Conservation (phyloP, 331 rosid species). For the Erythrophleum ivorense region DNA sequence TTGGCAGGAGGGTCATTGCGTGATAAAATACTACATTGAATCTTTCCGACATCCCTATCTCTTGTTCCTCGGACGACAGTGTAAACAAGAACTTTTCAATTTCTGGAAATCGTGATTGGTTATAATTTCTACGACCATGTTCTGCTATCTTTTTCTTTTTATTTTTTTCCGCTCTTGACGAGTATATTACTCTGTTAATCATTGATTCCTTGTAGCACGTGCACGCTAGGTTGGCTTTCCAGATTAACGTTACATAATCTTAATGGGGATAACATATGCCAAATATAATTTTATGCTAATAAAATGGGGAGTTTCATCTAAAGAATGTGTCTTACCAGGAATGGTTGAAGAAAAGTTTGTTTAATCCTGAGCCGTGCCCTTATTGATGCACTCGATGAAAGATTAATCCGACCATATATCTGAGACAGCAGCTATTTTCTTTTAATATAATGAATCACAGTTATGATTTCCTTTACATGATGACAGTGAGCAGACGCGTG, state of each 20-base stretch:
- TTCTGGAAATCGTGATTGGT: neutral
- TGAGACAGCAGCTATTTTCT: neutral
- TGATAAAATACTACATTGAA: neutral
- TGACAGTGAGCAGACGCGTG: constrained; percentile 88
- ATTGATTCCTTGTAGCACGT: neutral
- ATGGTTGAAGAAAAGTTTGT: neutral
- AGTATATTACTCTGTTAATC: neutral
- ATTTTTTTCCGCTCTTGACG: too few relatives aligned
- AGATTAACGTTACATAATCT: constrained; percentile 9
- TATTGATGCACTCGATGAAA: neutral
- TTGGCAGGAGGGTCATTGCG: neutral
- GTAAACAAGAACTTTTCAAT: neutral
- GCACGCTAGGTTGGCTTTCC: constrained; percentile 13
- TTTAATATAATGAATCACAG: constrained; percentile 12
- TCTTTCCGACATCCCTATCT: neutral
- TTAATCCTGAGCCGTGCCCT: neutral
- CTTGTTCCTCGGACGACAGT: neutral
- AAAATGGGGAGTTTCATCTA: neutral
- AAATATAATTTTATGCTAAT: neutral
- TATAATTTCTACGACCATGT: neutral
- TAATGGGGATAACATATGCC: constrained; percentile 1
- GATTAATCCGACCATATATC: constrained; percentile 2
- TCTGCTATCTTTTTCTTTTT: neutral
- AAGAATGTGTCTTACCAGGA: neutral
- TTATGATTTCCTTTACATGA: constrained; percentile 29